Base-by-base conservation (phyloP, 352 stramenopile species). In the Globisporangium cylindrosporum region DNA sequence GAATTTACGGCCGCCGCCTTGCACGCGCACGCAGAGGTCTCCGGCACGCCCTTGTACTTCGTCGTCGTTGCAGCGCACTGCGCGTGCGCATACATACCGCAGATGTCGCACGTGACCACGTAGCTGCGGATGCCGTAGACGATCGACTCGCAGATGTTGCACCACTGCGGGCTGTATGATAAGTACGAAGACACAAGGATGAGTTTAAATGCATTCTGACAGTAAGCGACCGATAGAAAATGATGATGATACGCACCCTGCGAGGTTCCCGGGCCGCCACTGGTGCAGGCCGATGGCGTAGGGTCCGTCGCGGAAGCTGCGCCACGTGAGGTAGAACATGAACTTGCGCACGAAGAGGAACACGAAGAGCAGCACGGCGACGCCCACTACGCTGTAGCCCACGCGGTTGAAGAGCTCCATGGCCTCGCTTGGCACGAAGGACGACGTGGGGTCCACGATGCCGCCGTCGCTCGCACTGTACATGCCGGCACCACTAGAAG, bases 101-200 rank as follows among this genome's bases (percentile, higher is more conserved):
- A 94, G 68, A 94, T 87, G 59, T 94, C 86, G 70, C 86, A 94
- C 67, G 78, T 93, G 65, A 93, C 86, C 24, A 94, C 86, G 67
- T 94, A 93, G 71, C 86, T 94, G 69, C 86, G 84, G 71, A 94
- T 94, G 59, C 86, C 84, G 68, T 93, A 92, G 67, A 93, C 84
- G 58, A 90, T 86, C 24, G 77, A 78, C 55, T 92, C 76, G 71
- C 86, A 94, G 63, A 93, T 78, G 36, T 94, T 94, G 72, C 86
- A 94, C 86, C 86, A 93, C 67, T 92, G 79, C 27, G 83, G 81
- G 1, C 82, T 89, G 62, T 32, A 32, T 32, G 5, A 32, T 32
- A 32, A 32, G 29, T 32, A 8, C 29, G 29, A 32, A 32, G 7
- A 32, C 29, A 32, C 29, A 32, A 32, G 29, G 29, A 32, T 32